Conservation (phyloP, 768 basidiomycete species). For the Podaxis mareebaensis region DNA sequence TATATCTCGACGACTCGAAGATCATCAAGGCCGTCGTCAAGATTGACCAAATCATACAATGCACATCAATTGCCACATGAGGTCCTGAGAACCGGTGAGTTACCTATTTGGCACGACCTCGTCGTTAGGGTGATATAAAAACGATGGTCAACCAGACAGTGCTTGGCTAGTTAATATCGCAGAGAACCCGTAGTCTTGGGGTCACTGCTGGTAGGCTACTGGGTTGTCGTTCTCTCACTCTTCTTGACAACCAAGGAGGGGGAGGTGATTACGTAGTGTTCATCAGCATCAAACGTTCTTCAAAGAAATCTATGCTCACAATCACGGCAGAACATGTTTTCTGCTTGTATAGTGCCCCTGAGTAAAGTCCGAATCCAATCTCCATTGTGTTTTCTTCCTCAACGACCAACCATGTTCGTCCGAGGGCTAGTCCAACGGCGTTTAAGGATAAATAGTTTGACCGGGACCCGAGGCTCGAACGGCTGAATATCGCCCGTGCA, state of each 20-base stretch:
- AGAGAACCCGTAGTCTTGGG: not conserved
- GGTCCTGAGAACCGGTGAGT: not conserved
- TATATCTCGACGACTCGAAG: constrained; percentile 15
- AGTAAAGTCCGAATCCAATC: no score
- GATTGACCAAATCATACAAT: constrained; percentile 14
- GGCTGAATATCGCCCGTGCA: no score
- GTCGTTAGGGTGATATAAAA: constrained; percentile 10
- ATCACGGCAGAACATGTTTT: no score
- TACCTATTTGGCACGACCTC: not conserved
- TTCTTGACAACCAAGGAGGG: not conserved
- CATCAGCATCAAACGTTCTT: no score
- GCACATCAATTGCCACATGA: not conserved
- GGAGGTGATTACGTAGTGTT: not conserved
- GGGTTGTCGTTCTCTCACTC: not conserved
- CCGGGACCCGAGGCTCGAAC: no score
- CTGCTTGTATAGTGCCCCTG: no score
- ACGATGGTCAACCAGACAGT: not conserved
- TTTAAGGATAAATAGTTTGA: no score
- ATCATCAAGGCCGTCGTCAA: constrained; percentile 18
- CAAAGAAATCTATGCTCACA: no score
- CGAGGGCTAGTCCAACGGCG: no score
- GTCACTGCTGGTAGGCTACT: not conserved
- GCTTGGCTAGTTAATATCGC: not conserved
- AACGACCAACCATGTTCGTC: no score
- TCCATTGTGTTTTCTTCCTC: no score